phyloP scores from a whole-genome alignment of 2,329 filamentous ascomycete species.

The Colletotrichum tropicale region DNA sequence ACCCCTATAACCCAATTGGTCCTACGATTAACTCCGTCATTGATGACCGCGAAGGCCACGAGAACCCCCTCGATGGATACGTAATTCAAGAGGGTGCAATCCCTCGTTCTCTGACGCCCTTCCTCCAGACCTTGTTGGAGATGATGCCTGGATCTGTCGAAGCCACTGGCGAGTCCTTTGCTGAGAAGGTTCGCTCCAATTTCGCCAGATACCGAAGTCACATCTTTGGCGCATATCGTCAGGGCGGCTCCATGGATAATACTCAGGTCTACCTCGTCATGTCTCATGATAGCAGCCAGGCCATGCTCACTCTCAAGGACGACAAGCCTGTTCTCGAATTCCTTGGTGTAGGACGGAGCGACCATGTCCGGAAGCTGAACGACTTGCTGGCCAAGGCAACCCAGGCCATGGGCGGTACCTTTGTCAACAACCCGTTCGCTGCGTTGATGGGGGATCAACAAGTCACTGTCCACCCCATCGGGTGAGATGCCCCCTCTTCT shows the following conservation, averaged over 20 bases:
- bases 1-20: conserved; percentile 57
- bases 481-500: conserved; percentile 39
- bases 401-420: conserved; percentile 61
- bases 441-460: conserved; percentile 59
- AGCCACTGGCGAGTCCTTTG: conserved; percentile 39
- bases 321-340: conserved; percentile 66
- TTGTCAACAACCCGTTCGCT: conserved; percentile 63
- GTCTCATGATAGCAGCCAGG: conserved; percentile 71
- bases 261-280: conserved; percentile 71
- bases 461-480: conserved; percentile 71
- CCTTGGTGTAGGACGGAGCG: conserved; percentile 59
- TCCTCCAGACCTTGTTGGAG: conserved; percentile 63
- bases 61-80: conserved; percentile 64
- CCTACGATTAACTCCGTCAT: conserved; percentile 69
- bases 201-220: conserved; percentile 55
- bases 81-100: conserved; percentile 69
- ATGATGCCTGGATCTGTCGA: conserved; percentile 51
- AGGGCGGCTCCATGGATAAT: conserved; percentile 58
- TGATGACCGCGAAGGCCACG: conserved; percentile 57
- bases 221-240: conserved; percentile 63
- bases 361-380: conserved; percentile 59
- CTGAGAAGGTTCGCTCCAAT: conserved; percentile 47
- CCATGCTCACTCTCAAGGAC: conserved; percentile 60
- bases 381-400: conserved; percentile 58
- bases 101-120: conserved; percentile 57